A percentile compares a stretch with the other conserved stretches of the same genome.
Evolutionary conservation across 805 yeast genomes (phyloP).

Genomic region (Candida fluviatilis): DNA sequence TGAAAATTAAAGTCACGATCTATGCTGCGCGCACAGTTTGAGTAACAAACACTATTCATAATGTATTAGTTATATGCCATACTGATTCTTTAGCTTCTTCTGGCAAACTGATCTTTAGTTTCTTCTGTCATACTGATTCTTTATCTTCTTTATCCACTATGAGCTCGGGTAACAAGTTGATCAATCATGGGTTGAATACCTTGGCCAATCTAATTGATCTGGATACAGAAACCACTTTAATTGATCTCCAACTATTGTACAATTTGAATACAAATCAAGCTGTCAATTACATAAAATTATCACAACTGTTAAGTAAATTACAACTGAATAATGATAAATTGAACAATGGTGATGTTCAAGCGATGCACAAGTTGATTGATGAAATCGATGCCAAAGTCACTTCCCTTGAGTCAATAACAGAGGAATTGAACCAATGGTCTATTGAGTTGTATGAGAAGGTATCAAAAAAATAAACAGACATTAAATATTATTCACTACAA

Average conservation of each 20-base stretch:
- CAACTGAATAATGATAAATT: slow-evolving; percentile 25
- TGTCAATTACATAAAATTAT: slow-evolving; percentile 43
- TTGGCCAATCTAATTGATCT: slow-evolving; percentile 32
- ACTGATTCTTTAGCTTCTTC: too few relatives aligned
- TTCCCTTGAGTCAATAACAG: slow-evolving; percentile 42
- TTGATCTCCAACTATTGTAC: slow-evolving; percentile 46
- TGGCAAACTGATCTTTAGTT: too few relatives aligned
- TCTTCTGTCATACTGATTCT: too few relatives aligned
- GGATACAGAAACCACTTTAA: slow-evolving; percentile 39
- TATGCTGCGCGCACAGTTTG: too few relatives aligned
- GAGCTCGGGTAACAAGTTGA: slow-evolving; percentile 10
- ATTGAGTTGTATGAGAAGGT: slow-evolving; percentile 48
- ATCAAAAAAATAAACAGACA: slow-evolving; percentile 1
- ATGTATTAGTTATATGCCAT: too few relatives aligned
- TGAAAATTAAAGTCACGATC: too few relatives aligned
- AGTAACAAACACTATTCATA: too few relatives aligned
- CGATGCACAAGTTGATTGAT: slow-evolving; percentile 21
- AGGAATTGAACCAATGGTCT: slow-evolving; percentile 62
- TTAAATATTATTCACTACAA: too few relatives aligned
- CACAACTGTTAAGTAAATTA: slow-evolving; percentile 1
- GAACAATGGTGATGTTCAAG: slow-evolving; percentile 33
- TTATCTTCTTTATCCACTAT: neutral
- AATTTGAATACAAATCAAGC: slow-evolving; percentile 58
- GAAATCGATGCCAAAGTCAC: slow-evolving; percentile 32
- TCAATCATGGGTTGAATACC: slow-evolving; percentile 25